Evolutionary conservation across 2,329 filamentous ascomycete genomes (phyloP).

Genomic region (Xylariaceae sp.): DNA sequence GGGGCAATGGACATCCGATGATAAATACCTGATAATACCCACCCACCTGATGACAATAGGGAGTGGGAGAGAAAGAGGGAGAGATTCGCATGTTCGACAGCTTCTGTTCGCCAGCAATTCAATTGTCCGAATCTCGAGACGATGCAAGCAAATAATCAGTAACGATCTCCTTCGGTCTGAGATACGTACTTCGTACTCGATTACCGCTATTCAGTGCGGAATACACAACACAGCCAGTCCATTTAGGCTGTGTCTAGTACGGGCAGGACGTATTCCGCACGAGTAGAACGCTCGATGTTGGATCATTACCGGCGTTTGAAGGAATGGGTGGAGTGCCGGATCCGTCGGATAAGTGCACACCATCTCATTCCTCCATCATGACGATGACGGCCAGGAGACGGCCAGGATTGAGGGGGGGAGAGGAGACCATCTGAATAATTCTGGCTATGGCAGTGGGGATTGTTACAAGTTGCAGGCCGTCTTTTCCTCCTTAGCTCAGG

Average conservation of each 20-base stretch:
- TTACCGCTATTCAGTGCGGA: no score
- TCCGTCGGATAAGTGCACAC: slow-evolving; percentile 1
- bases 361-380: background rate
- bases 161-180: no score
- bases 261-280: background rate
- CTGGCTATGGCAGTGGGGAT: background rate
- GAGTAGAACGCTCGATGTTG: no score
- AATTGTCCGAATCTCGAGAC: background rate
- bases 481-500: background rate
- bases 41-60: no score
- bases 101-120: background rate
- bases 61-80: background rate
- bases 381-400: background rate
- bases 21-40: no score
- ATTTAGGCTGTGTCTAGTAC: background rate
- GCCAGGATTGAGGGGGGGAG: no score
- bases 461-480: background rate
- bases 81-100: background rate
- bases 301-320: background rate
- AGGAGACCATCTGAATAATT: background rate
- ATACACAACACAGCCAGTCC: background rate
- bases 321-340: background rate
- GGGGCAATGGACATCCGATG: background rate
- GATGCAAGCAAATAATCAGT: background rate
- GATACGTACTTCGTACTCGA: no score